These are phyloP conservation scores for Alternaria ventricosa DNA, from an alignment of 2,329 filamentous ascomycete species.

Conservation along the genomic window DNA sequence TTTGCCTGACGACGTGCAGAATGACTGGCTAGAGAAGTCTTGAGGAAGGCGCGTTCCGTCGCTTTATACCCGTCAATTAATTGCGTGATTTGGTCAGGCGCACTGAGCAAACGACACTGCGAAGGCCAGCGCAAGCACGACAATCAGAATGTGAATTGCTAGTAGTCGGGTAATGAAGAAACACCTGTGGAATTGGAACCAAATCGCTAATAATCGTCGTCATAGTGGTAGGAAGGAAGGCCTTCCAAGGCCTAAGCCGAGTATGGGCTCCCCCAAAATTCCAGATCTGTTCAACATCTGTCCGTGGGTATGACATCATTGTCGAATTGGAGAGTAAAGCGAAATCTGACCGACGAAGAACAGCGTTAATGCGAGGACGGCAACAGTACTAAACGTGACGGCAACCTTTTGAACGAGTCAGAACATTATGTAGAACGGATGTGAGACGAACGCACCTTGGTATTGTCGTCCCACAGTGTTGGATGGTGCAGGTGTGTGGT, in stretches of 20 bases:
- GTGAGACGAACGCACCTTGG: constrained; percentile 26
- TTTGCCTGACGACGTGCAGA: neutral
- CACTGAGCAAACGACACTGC: neutral
- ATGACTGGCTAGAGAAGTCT: neutral
- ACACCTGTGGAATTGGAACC: neutral
- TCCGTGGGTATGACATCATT: neutral
- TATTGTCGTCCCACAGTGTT: constrained; percentile 41
- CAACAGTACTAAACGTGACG: constrained; percentile 21
- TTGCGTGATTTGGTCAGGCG: neutral
- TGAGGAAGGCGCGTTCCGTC: neutral
- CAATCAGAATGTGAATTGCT: neutral
- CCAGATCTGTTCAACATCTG: neutral
- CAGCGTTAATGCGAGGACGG: constrained; percentile 16
- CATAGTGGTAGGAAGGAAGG: neutral
- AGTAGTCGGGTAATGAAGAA: neutral
- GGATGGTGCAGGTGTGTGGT: constrained; percentile 29
- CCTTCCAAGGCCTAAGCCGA: neutral
- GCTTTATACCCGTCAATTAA: neutral
- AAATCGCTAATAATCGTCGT: neutral
- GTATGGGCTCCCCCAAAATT: neutral
- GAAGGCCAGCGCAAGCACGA: neutral
- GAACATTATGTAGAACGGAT: neutral
- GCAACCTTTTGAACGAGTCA: constrained; percentile 22
- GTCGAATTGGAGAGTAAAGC: constrained; percentile 15
- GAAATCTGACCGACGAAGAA: constrained; percentile 31